These are phyloP conservation scores for Vigna trinervia DNA, from an alignment of 306 rosid genomes.

Conservation along the genomic window DNA sequence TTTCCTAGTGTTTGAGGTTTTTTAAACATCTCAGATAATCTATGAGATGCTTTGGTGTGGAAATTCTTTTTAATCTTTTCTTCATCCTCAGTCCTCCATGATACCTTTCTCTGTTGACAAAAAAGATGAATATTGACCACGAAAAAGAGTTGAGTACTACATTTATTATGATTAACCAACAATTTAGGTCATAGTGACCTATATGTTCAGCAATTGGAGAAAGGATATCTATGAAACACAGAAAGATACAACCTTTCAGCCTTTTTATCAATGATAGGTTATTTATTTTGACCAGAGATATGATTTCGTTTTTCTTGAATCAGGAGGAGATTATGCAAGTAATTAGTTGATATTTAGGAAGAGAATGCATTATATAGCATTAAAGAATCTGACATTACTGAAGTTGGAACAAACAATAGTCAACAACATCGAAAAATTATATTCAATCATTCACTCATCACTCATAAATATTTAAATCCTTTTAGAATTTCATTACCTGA, in stretches of 20 bases:
- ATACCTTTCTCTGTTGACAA: too few species aligned
- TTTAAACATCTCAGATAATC: too few species aligned
- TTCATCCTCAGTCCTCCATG: too few species aligned
- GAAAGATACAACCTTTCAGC: background rate
- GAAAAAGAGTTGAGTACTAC: too few species aligned
- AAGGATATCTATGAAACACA: background rate
- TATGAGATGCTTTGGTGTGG: too few species aligned
- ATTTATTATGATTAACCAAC: too few species aligned
- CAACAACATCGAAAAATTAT: background rate
- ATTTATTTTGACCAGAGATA: constrained; percentile 1
- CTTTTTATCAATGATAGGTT: background rate
- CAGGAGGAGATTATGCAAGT: background rate
- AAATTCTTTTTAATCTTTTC: too few species aligned
- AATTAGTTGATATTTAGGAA: constrained; percentile 4
- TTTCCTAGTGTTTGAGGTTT: too few species aligned
- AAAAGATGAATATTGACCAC: too few species aligned
- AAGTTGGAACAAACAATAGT: background rate
- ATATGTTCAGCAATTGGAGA: background rate
- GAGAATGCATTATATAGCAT: background rate
- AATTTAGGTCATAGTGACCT: background rate
- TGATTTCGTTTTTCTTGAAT: background rate
- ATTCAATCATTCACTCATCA: background rate
- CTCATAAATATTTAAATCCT: background rate
- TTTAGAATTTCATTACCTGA: background rate
- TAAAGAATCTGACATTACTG: background rate